Percentiles rank a stretch among this genome's conserved stretches.
Conservation (phyloP, 2,329 filamentous ascomycete species). For the Exophiala alcalophila region DNA sequence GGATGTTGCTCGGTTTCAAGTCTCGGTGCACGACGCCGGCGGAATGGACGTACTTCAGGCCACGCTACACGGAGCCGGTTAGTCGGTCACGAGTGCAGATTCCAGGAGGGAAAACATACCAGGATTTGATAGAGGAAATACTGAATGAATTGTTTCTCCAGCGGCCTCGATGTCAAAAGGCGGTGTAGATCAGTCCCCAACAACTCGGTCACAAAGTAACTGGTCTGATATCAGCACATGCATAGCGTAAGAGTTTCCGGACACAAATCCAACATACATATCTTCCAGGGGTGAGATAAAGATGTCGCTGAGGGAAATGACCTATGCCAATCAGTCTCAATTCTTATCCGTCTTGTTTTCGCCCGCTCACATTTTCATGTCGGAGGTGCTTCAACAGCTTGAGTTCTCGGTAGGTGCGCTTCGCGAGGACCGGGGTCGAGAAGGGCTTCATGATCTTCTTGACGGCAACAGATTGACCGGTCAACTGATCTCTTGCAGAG, state of each 20-base stretch:
- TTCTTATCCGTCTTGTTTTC: conserved; percentile 23
- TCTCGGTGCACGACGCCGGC: conserved; percentile 97
- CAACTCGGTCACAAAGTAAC: conserved; percentile 97
- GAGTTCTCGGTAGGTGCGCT: conserved; percentile 94
- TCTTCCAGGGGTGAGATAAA: conserved; percentile 99
- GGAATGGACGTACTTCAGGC: conserved; percentile 98
- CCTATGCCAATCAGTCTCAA: conserved; percentile 50
- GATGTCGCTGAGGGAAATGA: conserved; percentile 98
- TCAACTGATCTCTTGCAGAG: conserved; percentile 96
- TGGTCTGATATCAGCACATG: conserved; percentile 39
- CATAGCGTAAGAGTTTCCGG: too few relatives aligned
- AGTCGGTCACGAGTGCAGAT: conserved; percentile 3
- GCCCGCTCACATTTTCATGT: conserved; percentile 79
- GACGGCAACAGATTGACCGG: conserved; percentile 91
- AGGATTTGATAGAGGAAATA: conserved; percentile 99
- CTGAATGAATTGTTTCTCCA: conserved; percentile 99
- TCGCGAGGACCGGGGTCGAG: conserved; percentile 96
- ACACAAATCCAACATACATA: conserved; percentile 71
- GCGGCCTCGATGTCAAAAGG: conserved; percentile 86
- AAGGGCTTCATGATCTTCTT: conserved; percentile 99
- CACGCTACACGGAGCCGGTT: conserved; percentile 61
- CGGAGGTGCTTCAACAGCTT: conserved; percentile 95
- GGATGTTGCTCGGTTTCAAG: conserved; percentile 96
- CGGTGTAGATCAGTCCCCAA: conserved; percentile 95
- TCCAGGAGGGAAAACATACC: conserved; percentile 54